Base-by-base conservation (phyloP, 768 basidiomycete genomes). In the Termitomyces sp. region DNA sequence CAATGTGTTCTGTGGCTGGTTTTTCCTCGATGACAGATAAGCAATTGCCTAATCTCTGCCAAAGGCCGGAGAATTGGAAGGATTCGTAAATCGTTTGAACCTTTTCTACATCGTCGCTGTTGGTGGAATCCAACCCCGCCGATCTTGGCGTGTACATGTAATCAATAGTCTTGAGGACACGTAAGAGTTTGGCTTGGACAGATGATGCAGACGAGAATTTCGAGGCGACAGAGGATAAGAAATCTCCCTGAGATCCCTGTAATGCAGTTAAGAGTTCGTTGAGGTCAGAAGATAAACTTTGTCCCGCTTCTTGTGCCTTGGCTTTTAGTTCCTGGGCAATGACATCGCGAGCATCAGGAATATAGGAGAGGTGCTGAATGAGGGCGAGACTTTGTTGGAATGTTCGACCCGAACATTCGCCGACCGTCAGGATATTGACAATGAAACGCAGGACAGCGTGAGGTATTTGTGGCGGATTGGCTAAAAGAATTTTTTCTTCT, bases 81-180 rank as follows among this genome's bases (percentile, higher is more conserved):
- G 88, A 87, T 64, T 91, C 89, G 66, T 96, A 98, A 54, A 98
- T 94, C 18, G 75, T 75, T 60, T 93, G 87, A 7, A 97, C 90
- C 64, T 89, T 91, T 66, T 94, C 88, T 2, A 85, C 76, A 59
- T 89, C 88, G 25, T 80, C 76, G 45, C 75, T 75, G 32, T 70
- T 70, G 56, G 71, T 62, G 20, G 69, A 65, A 23, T 73, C 70
- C 40, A 70, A 64, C 27, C 77, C 62, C 9, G 76, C 63, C 29
- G 73, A 66, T 56, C 75, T 77, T 7, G 88, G 85, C 2, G 88
- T 86, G 69, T 90, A 94, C 85, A 97, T 95, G 68, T 95, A 96
- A 67, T 98, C 97, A 65, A 99, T 89, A 10, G 96, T 97, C 74
- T 98, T 99, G 60, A 99, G 77, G 13, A 99, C 88, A 12, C 97